Conservation (phyloP, 495 filamentous ascomycete genomes). For the Niebla homalea region DNA sequence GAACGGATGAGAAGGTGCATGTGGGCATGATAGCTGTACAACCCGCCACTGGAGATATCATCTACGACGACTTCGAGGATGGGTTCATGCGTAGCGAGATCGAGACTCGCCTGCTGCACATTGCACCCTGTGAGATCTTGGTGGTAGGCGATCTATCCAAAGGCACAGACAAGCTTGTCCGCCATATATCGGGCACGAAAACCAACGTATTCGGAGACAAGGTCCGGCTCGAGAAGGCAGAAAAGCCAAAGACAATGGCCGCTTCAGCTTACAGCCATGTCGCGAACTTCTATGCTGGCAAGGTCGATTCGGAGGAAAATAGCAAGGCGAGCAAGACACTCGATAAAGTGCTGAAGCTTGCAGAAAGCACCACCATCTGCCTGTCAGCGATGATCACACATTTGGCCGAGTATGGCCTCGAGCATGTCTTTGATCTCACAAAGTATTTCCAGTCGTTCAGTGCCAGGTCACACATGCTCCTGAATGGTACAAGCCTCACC, state of each 20-base stretch:
- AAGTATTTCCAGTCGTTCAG: slow-evolving; percentile 98
- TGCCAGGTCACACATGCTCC: slow-evolving; percentile 84
- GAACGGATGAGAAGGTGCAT: slow-evolving; percentile 85
- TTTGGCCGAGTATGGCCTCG: slow-evolving; percentile 80
- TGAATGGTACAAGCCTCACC: slow-evolving; percentile 90
- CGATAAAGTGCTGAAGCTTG: slow-evolving; percentile 73
- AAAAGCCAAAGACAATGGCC: slow-evolving; percentile 69
- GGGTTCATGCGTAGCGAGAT: slow-evolving; percentile 97
- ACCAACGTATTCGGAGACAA: slow-evolving; percentile 89
- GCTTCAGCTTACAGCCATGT: slow-evolving; percentile 80
- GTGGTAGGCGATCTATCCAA: slow-evolving; percentile 87
- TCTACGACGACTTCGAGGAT: slow-evolving; percentile 94
- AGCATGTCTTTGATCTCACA: slow-evolving; percentile 93
- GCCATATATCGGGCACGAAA: slow-evolving; percentile 76
- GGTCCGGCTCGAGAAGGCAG: slow-evolving; percentile 66
- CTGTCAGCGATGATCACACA: slow-evolving; percentile 95
- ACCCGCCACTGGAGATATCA: slow-evolving; percentile 87
- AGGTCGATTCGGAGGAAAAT: slow-evolving; percentile 49
- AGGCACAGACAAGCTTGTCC: slow-evolving; percentile 84
- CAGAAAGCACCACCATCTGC: slow-evolving; percentile 79
- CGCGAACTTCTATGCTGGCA: slow-evolving; percentile 83
- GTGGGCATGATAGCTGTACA: slow-evolving; percentile 92
- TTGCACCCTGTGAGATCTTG: slow-evolving; percentile 92
- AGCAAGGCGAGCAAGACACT: slow-evolving; percentile 46
- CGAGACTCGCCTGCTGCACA: slow-evolving; percentile 85